Evolutionary conservation across 495 filamentous ascomycete genomes (phyloP).

Genomic region (Staphylotrichum longicolle): DNA sequence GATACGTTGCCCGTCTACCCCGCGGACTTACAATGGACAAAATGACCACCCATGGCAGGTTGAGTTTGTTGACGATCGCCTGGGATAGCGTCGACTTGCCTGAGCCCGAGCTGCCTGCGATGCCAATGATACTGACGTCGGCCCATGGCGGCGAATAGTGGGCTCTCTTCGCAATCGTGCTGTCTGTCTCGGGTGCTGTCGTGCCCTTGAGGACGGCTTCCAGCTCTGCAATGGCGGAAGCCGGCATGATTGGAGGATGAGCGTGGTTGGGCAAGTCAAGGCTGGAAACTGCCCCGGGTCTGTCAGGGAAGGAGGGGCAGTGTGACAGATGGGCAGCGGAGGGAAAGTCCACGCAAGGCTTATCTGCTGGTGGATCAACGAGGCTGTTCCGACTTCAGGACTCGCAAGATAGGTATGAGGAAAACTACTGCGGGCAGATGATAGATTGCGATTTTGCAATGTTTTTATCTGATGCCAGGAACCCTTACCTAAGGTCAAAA

Average conservation of each 20-base stretch:
- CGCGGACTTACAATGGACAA: conserved; percentile 74
- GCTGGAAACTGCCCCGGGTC: not conserved
- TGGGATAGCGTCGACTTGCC: conserved; percentile 95
- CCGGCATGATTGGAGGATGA: conserved; percentile 9
- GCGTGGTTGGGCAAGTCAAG: not conserved
- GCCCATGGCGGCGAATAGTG: conserved; percentile 94
- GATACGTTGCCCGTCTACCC: not conserved
- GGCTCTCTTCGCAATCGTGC: conserved; percentile 47
- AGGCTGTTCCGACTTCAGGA: no score
- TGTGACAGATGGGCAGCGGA: no score
- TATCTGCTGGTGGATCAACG: no score
- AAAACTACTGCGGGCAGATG: no score
- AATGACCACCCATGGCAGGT: conserved; percentile 96
- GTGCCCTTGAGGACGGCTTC: conserved; percentile 15
- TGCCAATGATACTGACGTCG: conserved; percentile 88
- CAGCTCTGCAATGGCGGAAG: not conserved
- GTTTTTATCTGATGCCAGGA: no score
- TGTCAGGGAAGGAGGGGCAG: conserved; percentile 4
- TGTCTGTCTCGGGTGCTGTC: conserved; percentile 26
- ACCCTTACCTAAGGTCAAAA: no score
- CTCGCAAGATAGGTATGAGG: no score
- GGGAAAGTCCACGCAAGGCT: no score
- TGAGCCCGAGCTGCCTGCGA: conserved; percentile 93
- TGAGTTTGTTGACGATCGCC: conserved; percentile 83
- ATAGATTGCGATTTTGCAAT: no score